Evolutionary conservation across 2,329 filamentous ascomycete genomes (phyloP).

Genomic region (Camptophora hylomeconis): DNA sequence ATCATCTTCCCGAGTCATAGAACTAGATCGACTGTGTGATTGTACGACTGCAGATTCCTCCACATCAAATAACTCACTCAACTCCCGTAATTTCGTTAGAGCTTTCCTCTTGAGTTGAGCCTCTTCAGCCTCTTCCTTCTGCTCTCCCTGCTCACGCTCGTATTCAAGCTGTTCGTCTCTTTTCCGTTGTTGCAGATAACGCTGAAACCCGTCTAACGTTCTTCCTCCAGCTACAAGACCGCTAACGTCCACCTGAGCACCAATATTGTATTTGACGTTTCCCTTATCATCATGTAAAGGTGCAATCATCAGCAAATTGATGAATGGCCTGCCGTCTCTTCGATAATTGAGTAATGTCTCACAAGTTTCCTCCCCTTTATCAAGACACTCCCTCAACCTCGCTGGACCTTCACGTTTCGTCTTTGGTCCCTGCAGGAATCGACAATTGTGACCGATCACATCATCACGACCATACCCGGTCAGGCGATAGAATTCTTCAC

Average conservation of each 20-base stretch:
- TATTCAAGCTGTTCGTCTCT: conserved; percentile 6
- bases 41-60: conserved; percentile 19
- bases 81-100: conserved; percentile 16
- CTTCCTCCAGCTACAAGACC: conserved; percentile 19
- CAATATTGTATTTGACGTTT: conserved; percentile 21
- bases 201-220: conserved; percentile 18
- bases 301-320: conserved; percentile 22
- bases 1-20: conserved; percentile 15
- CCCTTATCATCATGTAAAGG: conserved; percentile 21
- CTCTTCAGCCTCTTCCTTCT: conserved; percentile 1
- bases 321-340: conserved; percentile 21
- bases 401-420: conserved; percentile 22
- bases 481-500: conserved; percentile 32
- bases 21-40: conserved; percentile 12
- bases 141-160: conserved; percentile 1
- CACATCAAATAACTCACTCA: conserved; percentile 20
- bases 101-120: conserved; percentile 9
- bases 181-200: conserved; percentile 11
- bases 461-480: conserved; percentile 31
- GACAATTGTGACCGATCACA: conserved; percentile 31
- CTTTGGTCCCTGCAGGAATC: conserved; percentile 31
- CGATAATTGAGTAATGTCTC: conserved; percentile 33
- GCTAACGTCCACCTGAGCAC: conserved; percentile 21
- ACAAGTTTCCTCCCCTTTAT: conserved; percentile 27
- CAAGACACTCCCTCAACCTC: conserved; percentile 24